These are phyloP conservation scores for Yamadazyma trypodendri DNA, from an alignment of 1,139 yeast species.

Conservation along the genomic window DNA sequence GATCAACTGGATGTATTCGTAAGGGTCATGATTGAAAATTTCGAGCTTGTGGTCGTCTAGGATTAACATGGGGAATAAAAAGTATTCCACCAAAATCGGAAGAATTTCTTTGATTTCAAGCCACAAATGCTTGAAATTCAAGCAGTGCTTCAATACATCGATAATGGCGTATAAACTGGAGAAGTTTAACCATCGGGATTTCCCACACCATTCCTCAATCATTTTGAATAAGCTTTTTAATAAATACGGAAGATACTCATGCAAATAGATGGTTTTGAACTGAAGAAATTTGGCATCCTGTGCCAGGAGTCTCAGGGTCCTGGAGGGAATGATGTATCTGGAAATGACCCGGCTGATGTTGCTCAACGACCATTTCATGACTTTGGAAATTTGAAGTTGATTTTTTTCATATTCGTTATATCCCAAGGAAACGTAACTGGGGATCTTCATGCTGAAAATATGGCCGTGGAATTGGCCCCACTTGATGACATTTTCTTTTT, in stretches of 20 bases:
- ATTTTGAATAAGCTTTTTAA: slow-evolving; percentile 61
- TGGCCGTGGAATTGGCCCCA: slow-evolving; percentile 83
- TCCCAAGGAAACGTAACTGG: slow-evolving; percentile 37
- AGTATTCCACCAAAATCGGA: slow-evolving; percentile 62
- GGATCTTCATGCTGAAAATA: slow-evolving; percentile 61
- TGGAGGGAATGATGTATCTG: slow-evolving; percentile 52
- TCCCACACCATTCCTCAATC: slow-evolving; percentile 71
- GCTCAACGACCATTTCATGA: slow-evolving; percentile 90
- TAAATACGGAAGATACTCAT: slow-evolving; percentile 71
- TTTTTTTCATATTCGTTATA: slow-evolving; percentile 34
- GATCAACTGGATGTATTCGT: slow-evolving; percentile 80
- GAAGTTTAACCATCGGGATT: slow-evolving; percentile 66
- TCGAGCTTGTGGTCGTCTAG: slow-evolving; percentile 73
- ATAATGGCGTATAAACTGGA: slow-evolving; percentile 67
- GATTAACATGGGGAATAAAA: slow-evolving; percentile 75
- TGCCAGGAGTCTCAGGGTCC: neutral
- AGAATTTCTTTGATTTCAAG: slow-evolving; percentile 66
- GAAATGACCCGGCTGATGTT: slow-evolving; percentile 73
- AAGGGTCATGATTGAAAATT: slow-evolving; percentile 83
- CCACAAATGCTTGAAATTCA: slow-evolving; percentile 72
- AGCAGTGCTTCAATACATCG: slow-evolving; percentile 64
- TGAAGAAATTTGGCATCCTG: neutral
- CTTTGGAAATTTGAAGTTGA: slow-evolving; percentile 50
- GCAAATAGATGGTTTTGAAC: slow-evolving; percentile 32
- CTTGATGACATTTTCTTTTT: slow-evolving; percentile 52